Base-by-base conservation (phyloP, 352 stramenopile genomes). In the Phytophthora lateralis region DNA sequence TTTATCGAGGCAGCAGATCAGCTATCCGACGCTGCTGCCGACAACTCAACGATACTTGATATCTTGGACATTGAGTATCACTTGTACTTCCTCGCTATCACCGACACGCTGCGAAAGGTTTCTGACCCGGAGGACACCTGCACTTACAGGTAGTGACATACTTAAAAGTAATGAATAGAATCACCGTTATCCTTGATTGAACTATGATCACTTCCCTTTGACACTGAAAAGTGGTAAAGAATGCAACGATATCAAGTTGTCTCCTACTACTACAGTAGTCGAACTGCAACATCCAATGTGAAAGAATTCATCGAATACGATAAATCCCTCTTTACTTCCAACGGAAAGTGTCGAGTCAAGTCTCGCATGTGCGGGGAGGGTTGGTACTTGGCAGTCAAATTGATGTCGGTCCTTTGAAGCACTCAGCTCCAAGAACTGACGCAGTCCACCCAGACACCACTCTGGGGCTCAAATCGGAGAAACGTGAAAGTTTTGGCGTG, bases 1-100 rank as follows among this genome's bases (percentile, higher is more conserved):
- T 79, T 88, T 42, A 32, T 82, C 2, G 73, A 85, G 35, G 68
- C 81, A 2, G 58, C 73, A 7, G 48, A 78, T 20, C 49, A 73
- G 18, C 60, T 88, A n/a, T 43, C 76, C 41, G 49, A 61, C 30
- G 64, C 67, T 21, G 59, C 58, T 11, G 11, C 35, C 4, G 53
- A 73, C 35, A 24, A 60, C 0, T 44, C 44, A 4, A 76, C 63
- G 7, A 76, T 74, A 11, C 53, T 88, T 17, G 49, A 73, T 9
- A 48, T 38, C 11, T 12, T 55, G 30, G 20, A 56, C 2, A 48
- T 65, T 12, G 26, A 66, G 26, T 38, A 66, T 8, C 55, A 70
- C 18, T 24, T 24, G 4, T 69, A 56, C 42, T 64, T 60, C 11
- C 20, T 58, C 30, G 46, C 32, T 26, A 53, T 59, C 30, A 60